These are phyloP conservation scores for Metschnikowia similis DNA, from an alignment of 805 yeast species.

Conservation along the genomic window DNA sequence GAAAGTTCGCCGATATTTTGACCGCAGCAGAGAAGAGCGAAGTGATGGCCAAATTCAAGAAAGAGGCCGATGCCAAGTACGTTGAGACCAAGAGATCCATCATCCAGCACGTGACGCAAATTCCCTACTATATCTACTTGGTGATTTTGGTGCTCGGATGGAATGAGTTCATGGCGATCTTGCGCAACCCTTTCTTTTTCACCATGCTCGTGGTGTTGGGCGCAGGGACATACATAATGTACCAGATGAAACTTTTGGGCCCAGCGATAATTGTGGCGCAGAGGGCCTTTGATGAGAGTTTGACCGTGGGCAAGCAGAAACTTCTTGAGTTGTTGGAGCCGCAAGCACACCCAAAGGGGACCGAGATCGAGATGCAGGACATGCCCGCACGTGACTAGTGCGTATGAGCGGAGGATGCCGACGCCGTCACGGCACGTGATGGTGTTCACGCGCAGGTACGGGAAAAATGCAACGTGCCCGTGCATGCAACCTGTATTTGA, in stretches of 20 bases:
- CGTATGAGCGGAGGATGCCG: too few species aligned
- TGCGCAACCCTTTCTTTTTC: slow-evolving; percentile 82
- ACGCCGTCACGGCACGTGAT: neutral
- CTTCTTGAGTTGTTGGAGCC: slow-evolving; percentile 52
- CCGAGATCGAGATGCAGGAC: slow-evolving; percentile 18
- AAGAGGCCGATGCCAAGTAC: slow-evolving; percentile 72
- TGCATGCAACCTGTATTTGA: slow-evolving; percentile 1
- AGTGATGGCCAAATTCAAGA: slow-evolving; percentile 57
- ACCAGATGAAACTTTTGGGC: slow-evolving; percentile 67
- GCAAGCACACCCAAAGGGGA: slow-evolving; percentile 8
- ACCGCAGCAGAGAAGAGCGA: slow-evolving; percentile 53
- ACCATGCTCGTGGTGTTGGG: slow-evolving; percentile 53
- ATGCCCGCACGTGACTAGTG: neutral
- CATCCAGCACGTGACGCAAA: slow-evolving; percentile 67
- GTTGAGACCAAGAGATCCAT: slow-evolving; percentile 88
- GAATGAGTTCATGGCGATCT: slow-evolving; percentile 88
- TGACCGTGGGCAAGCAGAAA: slow-evolving; percentile 54
- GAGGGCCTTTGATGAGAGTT: slow-evolving; percentile 54
- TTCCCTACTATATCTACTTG: slow-evolving; percentile 79
- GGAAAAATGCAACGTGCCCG: neutral
- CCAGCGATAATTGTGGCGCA: slow-evolving; percentile 63
- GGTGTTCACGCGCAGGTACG: neutral
- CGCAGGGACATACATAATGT: slow-evolving; percentile 63
- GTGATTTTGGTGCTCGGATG: slow-evolving; percentile 79
- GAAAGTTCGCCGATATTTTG: slow-evolving; percentile 54